These are phyloP conservation scores for Croton laevigatus DNA, from an alignment of 441 rosid genomes.

Conservation along the genomic window DNA sequence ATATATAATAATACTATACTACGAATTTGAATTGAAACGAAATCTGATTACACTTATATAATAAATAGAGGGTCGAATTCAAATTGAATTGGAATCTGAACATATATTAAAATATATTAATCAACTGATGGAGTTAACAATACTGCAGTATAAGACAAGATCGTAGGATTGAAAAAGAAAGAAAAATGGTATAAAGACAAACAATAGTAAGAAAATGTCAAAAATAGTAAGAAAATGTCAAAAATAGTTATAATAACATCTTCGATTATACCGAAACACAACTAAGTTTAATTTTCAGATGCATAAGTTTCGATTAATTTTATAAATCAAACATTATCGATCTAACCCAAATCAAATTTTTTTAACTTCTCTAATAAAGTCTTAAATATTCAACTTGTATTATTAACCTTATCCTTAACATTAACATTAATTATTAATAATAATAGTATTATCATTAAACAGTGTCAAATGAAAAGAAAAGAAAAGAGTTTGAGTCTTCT, in stretches of 20 bases:
- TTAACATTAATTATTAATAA: no score
- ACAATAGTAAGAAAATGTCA: no score
- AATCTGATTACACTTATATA: no score
- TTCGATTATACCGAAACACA: slow-evolving; percentile 32
- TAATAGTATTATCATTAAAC: slow-evolving; percentile 8
- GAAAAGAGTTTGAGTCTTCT: slow-evolving; percentile 63
- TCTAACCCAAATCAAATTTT: neutral
- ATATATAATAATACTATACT: no score
- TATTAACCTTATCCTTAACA: neutral
- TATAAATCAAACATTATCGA: slow-evolving; percentile 22
- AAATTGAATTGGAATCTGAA: no score
- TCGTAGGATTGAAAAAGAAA: slow-evolving; percentile 2
- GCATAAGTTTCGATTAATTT: slow-evolving; percentile 29
- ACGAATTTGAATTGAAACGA: no score
- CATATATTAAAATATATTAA: neutral
- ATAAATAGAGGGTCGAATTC: no score
- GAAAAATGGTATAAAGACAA: neutral
- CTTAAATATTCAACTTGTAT: slow-evolving; percentile 1
- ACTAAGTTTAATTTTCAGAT: slow-evolving; percentile 17
- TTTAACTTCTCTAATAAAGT: slow-evolving; percentile 14
- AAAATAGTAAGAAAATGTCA: neutral
- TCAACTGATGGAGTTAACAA: neutral
- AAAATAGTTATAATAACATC: slow-evolving; percentile 22
- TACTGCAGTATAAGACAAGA: neutral
- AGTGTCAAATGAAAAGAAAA: slow-evolving; percentile 37